Conservation (phyloP, 805 yeast species). For the Brettanomyces custersianus region DNA sequence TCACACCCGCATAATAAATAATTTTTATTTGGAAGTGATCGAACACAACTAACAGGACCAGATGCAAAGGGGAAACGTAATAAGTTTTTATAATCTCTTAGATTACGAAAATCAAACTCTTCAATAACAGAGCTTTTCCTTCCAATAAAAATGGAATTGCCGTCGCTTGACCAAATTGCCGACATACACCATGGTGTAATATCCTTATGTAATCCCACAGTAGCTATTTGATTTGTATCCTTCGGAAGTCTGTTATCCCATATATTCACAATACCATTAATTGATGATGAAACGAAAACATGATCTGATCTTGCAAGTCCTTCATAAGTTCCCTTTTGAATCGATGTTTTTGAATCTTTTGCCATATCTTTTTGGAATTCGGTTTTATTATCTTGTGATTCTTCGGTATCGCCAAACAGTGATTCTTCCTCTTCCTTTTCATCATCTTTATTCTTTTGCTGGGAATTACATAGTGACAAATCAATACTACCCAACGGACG, state of each 20-base stretch:
- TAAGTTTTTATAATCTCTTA: constrained; percentile 38
- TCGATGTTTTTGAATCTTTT: constrained; percentile 38
- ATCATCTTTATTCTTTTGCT: constrained; percentile 18
- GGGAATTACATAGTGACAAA: constrained; percentile 17
- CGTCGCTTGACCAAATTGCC: constrained; percentile 81
- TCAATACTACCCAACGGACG: constrained; percentile 51
- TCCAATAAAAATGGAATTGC: constrained; percentile 73
- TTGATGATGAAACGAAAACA: constrained; percentile 68
- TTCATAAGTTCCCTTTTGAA: constrained; percentile 18
- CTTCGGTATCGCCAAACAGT: constrained; percentile 33
- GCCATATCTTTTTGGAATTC: constrained; percentile 15
- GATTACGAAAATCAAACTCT: constrained; percentile 57
- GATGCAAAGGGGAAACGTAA: constrained; percentile 77
- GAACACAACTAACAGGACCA: constrained; percentile 81
- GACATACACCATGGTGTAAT: constrained; percentile 94
- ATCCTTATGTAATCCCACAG: constrained; percentile 41
- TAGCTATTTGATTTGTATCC: constrained; percentile 12
- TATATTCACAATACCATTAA: constrained; percentile 71
- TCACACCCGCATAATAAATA: constrained; percentile 81
- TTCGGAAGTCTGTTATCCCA: constrained; percentile 66
- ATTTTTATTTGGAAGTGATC: constrained; percentile 70
- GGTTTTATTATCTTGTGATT: constrained; percentile 7
- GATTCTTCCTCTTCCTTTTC: constrained; percentile 24
- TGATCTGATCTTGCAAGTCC: constrained; percentile 26
- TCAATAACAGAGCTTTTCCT: constrained; percentile 86